Base-by-base conservation (phyloP, 352 stramenopile genomes). In the Phytopythium helicoides region DNA sequence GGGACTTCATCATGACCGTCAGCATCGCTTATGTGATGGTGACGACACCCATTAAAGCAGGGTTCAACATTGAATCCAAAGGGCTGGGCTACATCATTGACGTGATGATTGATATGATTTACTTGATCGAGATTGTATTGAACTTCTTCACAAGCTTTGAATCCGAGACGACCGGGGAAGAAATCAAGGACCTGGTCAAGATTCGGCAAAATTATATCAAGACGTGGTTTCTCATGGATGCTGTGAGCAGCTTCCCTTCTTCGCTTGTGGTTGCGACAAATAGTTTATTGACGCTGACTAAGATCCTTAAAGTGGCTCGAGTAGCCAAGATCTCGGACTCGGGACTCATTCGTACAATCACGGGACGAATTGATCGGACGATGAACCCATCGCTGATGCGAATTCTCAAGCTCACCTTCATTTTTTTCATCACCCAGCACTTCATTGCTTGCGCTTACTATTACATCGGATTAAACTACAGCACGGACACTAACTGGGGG, bases 371-470 rank as follows among this genome's bases (percentile, higher is more conserved):
- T 12, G 77, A 84, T 39, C 67, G 73, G 10, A 73, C 72, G 18
- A 86, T 85, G 74, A 86, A 89, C 46, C 74, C 77, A 3, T 86
- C 77, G 6, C 56, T 86, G 62, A 54, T 89, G 25, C 76, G 78
- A 19, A 89, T 92, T 70, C 40, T 86, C 18, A 80, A 79, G 46
- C 70, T 89, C 19, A 83, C 76, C 3, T 50, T 87, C 10, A 75
- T 89, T 8, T 92, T 92, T 51, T 54, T 81, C 14, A 58, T 89
- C 16, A 85, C 79, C 0, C 70, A 89, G 40, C 81, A 89, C 56
- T 71, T 89, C n/a, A 89, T 92, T 25, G 81, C 76, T 26, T 92
- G 81, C 47, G 67, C 68, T 11, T 89, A 92, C 49, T 85, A 79
- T 51, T 81, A 71, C 47, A 85, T 86, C 49, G 76, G 64, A 36